Evolutionary conservation across 2,329 filamentous ascomycete genomes (phyloP).

Genomic region (Ophiostoma populinum): DNA sequence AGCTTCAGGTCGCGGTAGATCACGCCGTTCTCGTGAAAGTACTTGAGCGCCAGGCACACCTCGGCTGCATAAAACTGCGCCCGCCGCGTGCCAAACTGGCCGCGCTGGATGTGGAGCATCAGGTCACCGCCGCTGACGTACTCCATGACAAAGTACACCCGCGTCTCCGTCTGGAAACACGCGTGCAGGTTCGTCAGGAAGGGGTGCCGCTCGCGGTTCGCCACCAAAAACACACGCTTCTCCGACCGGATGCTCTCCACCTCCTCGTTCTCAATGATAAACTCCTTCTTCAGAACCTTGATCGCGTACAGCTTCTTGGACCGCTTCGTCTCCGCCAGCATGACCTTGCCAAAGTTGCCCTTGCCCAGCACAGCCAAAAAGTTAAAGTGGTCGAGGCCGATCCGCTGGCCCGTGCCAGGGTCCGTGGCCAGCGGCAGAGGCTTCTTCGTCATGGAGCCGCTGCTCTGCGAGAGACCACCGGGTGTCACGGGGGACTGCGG

Average conservation of each 20-base stretch:
- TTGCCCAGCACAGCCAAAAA: conserved; percentile 96
- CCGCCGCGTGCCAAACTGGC: conserved; percentile 86
- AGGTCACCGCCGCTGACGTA: conserved; percentile 97
- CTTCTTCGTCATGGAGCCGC: conserved; percentile 24
- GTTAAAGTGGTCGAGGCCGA: conserved; percentile 96
- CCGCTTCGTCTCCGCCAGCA: conserved; percentile 93
- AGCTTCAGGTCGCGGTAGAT: conserved; percentile 97
- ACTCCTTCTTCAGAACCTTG: conserved; percentile 98
- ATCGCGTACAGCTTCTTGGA: conserved; percentile 89
- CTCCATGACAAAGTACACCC: conserved; percentile 99
- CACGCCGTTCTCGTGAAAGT: conserved; percentile 98
- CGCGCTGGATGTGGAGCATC: conserved; percentile 97
- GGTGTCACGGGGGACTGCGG: conserved; percentile 20
- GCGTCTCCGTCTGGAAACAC: conserved; percentile 96
- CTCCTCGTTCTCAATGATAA: conserved; percentile 98
- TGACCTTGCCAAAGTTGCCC: conserved; percentile 98
- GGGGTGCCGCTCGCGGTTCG: conserved; percentile 90
- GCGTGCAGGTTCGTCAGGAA: conserved; percentile 92
- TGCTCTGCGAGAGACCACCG: conserved; percentile 13
- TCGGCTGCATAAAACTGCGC: conserved; percentile 98
- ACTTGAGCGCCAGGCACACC: conserved; percentile 91
- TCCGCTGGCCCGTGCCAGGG: conserved; percentile 61
- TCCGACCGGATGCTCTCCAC: conserved; percentile 96
- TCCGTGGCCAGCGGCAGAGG: conserved; percentile 54
- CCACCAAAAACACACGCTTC: conserved; percentile 92